Percentiles rank a stretch among this genome's conserved stretches.
Conservation (phyloP, 345 rosid genomes). For the Linum lewisii region DNA sequence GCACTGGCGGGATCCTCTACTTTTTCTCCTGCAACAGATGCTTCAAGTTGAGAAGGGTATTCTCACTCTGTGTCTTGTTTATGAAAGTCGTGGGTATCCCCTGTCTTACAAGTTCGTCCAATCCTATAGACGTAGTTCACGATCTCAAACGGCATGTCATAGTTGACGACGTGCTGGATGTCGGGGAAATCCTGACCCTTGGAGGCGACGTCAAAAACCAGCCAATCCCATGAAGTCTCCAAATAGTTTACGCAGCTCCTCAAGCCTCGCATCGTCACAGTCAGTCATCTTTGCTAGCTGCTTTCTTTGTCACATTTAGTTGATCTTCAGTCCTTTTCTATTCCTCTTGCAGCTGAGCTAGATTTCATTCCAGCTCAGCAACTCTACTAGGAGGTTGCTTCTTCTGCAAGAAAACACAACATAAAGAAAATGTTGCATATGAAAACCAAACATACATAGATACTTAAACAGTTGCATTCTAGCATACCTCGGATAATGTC, state of each 20-base stretch:
- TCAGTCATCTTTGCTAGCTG: conserved; percentile 54
- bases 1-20: conserved; percentile 87
- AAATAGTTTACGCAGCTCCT: conserved; percentile 77
- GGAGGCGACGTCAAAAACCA: conserved; percentile 94
- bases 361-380: conserved; percentile 54
- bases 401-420: conserved; percentile 28
- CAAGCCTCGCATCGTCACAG: conserved; percentile 70
- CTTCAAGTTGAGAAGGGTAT: conserved; percentile 73
- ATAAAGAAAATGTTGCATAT: too few relatives aligned
- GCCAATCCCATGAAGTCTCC: too few relatives aligned
- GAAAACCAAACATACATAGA: too few relatives aligned
- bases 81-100: too few relatives aligned
- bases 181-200: conserved; percentile 93
- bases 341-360: conserved; percentile 71
- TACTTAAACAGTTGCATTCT: too few relatives aligned
- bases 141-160: conserved; percentile 98
- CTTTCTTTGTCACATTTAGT: conserved; percentile 50
- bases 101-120: too few relatives aligned
- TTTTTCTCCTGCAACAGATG: conserved; percentile 84
- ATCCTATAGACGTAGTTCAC: too few relatives aligned
- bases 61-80: too few relatives aligned
- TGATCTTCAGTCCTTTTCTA: conserved; percentile 71
- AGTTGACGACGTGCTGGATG: conserved; percentile 81
- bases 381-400: conserved; percentile 43
- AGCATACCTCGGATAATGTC: conserved; percentile 58